Base-by-base conservation (phyloP, 2,329 filamentous ascomycete genomes). In the Verruconis gallopava region DNA sequence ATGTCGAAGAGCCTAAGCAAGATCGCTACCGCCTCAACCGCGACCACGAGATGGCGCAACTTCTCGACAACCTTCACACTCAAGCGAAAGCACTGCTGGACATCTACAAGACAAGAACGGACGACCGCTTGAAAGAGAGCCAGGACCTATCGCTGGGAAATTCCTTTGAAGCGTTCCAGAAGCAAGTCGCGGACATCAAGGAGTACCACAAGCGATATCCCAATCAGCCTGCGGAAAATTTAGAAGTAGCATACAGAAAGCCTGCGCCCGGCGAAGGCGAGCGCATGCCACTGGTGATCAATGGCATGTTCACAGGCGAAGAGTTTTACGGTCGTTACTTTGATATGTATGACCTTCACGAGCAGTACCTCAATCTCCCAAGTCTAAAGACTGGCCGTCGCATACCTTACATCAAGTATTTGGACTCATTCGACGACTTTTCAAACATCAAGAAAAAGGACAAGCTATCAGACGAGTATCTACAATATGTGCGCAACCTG, bases 281-380 rank as follows among this genome's bases (percentile, higher is more conserved):
- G 37, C 66, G 71, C 1, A 61, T 74, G 43, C 69, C 73, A 3
- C 76, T 75, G 34, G 76, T 88, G 40, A 79, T 95, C 37, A 89
- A 96, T 55, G 77, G 77, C 44, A 81, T 96, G 68, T 98, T 98
- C 61, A 93, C 86, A 0, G 91, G 91, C 47, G 93, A 98, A 62
- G 91, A 98, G 60, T 81, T 81, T 0, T 95, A 82, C 54, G 91
- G 91, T 34, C 81, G 85, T 51, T 98, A 85, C 62, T 83, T 98
- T 54, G 91, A 98, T 59, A 65, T 98, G 37, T 89, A 81, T 14
- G 73, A 70, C 30, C 75, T 79, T 50, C 88, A 96, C 61, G 89
- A 96, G 55, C 71, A 81, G 12, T 98, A 86, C 56, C 71, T 95
- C 46, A 98, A 98, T 56, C 69, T 98, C 5, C 82, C 85, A 2